Percentiles rank a stretch among this genome's conserved stretches.
These are phyloP conservation scores for Ensete glaucum DNA, from an alignment of 176 grass and related monocot species.

Conservation along the genomic window DNA sequence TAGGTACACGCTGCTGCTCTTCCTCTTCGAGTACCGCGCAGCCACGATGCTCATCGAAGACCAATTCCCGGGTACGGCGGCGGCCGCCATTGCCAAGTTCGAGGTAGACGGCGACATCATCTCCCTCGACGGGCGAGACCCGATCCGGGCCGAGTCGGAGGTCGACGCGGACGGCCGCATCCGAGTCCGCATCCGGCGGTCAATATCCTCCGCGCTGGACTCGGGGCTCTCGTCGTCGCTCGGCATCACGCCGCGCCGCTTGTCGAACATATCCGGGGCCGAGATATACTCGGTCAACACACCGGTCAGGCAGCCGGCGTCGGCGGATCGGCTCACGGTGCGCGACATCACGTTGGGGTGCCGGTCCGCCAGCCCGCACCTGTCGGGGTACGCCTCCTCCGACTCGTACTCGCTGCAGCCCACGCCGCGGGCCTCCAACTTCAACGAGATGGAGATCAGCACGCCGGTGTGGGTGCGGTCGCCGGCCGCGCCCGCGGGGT, in stretches of 20 bases:
- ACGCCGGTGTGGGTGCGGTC: slow-evolving; percentile 13
- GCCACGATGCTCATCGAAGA: slow-evolving; percentile 16
- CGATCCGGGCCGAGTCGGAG: slow-evolving; percentile 25
- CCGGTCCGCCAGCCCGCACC: neutral
- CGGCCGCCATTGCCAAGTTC: slow-evolving; percentile 15
- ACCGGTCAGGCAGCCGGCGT: neutral
- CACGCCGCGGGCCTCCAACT: slow-evolving; percentile 19
- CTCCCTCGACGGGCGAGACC: slow-evolving; percentile 19
- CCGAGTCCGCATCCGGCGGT: slow-evolving; percentile 13
- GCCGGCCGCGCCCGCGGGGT: neutral
- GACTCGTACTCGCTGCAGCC: slow-evolving; percentile 25
- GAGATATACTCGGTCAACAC: slow-evolving; percentile 25
- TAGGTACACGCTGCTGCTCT: slow-evolving; percentile 15
- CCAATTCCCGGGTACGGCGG: slow-evolving; percentile 16
- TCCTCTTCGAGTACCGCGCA: slow-evolving; percentile 20
- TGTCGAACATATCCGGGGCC: slow-evolving; percentile 17
- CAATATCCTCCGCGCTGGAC: slow-evolving; percentile 6
- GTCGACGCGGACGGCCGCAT: slow-evolving; percentile 20
- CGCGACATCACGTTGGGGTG: slow-evolving; percentile 8
- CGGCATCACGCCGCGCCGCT: slow-evolving; percentile 13
- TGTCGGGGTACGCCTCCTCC: slow-evolving; percentile 14
- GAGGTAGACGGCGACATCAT: slow-evolving; percentile 25
- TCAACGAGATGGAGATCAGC: slow-evolving; percentile 16
- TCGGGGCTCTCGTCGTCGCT: slow-evolving; percentile 4
- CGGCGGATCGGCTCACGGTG: neutral